Percentiles rank a stretch among this genome's conserved stretches.
phyloP scores from a whole-genome alignment of 345 rosid species.

The Arabis hirsuta region DNA sequence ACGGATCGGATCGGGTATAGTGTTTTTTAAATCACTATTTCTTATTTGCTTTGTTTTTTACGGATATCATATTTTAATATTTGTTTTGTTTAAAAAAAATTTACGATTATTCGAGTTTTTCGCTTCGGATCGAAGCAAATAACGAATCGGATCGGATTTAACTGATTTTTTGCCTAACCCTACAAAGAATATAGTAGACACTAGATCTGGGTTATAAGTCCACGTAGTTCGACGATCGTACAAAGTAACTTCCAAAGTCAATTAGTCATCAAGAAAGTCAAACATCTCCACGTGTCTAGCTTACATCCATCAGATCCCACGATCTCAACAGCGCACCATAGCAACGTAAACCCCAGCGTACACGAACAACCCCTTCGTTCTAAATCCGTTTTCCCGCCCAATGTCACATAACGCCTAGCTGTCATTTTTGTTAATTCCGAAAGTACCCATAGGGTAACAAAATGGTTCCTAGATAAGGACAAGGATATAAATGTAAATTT shows the following conservation, averaged over 20 bases:
- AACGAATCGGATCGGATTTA: too few species aligned
- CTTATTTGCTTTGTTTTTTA: too few species aligned
- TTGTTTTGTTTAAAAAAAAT: too few species aligned
- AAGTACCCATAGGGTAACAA: slow-evolving; percentile 29
- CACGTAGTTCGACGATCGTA: slow-evolving; percentile 32
- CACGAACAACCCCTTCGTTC: background rate
- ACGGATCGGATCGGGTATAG: too few species aligned
- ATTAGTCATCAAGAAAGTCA: background rate
- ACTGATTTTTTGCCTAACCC: too few species aligned
- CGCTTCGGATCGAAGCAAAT: too few species aligned
- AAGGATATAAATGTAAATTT: slow-evolving; percentile 27
- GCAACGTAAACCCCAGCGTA: slow-evolving; percentile 10
- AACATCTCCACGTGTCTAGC: slow-evolving; percentile 25
- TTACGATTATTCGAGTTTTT: too few species aligned
- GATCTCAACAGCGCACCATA: slow-evolving; percentile 18
- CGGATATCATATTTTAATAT: too few species aligned
- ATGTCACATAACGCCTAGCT: slow-evolving; percentile 40
- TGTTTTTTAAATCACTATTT: too few species aligned
- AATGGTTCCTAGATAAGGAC: slow-evolving; percentile 23
- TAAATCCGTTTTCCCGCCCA: slow-evolving; percentile 43
- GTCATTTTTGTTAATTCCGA: slow-evolving; percentile 34
- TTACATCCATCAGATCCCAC: slow-evolving; percentile 17
- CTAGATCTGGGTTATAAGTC: slow-evolving; percentile 41
- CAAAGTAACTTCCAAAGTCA: slow-evolving; percentile 26
- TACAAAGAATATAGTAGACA: slow-evolving; percentile 32